Evolutionary conservation across 768 basidiomycete species (phyloP).

Genomic region (Trametes cingulata): DNA sequence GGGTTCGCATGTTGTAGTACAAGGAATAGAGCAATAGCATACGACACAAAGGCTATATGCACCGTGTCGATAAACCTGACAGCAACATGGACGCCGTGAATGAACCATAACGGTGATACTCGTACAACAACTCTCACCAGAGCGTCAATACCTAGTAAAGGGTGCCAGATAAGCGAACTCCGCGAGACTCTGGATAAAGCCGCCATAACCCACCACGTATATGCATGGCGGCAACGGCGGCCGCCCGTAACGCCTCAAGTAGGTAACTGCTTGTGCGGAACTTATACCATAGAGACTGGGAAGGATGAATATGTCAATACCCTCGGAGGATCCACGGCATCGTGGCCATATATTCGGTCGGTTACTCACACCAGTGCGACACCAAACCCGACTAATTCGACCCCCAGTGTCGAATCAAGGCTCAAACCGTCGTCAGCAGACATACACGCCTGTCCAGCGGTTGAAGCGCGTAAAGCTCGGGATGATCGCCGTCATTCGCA

Average conservation of each 20-base stretch:
- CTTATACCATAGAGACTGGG: constrained; percentile 7
- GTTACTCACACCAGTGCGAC: constrained; percentile 4
- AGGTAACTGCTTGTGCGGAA: constrained; percentile 2
- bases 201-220: background rate
- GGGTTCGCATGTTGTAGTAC: background rate
- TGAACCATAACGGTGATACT: too few species aligned
- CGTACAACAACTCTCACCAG: background rate
- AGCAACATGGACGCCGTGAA: background rate
- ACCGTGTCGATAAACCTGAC: background rate
- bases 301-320: background rate
- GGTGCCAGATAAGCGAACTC: background rate
- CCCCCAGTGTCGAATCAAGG: constrained; percentile 10
- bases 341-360: background rate
- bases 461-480: background rate
- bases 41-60: background rate
- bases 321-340: background rate
- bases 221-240: background rate
- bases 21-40: background rate
- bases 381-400: constrained; percentile 6
- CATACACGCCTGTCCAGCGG: background rate
- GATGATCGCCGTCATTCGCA: background rate
- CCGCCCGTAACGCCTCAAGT: background rate
- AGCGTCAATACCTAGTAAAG: background rate
- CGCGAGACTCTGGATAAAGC: background rate
- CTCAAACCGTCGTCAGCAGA: background rate